Evolutionary conservation across 2,329 filamentous ascomycete genomes (phyloP), one percentile per base, ranked within the genome.

Genomic region (Paracoccidioides lutzii): DNA sequence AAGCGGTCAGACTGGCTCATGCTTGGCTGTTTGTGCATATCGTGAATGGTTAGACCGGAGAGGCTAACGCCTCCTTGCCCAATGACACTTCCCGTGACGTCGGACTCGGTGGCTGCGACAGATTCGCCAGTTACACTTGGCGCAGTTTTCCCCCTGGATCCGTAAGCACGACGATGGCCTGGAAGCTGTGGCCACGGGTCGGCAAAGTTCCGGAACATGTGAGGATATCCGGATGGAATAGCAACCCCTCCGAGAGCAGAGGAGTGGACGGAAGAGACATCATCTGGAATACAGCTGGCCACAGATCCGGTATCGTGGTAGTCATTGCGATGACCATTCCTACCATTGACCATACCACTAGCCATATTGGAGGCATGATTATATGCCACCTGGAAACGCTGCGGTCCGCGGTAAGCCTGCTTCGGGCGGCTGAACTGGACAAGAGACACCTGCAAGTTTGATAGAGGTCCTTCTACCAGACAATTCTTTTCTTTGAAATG

Each of bases 401-500:
- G 90, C 53, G 90, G 90, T 22, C 84, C 85, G 58, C 93, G 88
- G 70, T 95, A 96, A 38, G 85, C 87, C 62, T 91, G 87, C 77
- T 95, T 95, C 28, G 93, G 93, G 6, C 89, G 84, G 69, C 87
- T 90, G 73, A 98, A 98, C 67, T 98, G 93, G 60, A 97, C 81
- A 50, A 98, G 79, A 10, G 90, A 96, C 32, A 90, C 87, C 71
- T 97, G 93, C n/a, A 98, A 78, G 68, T 98, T 98, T 59, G 87
- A 93, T 60, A 98, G 77, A 22, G 93, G 91, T 0, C 93, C 93
- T 69, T 98, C 93, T 5, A 98, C 93, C 10, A 98, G 81, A 69
- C 91, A 97, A 65, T 95, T 94, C 64, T 84, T 84, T 69, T 97
- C 90, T 76, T 97, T 97, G 80, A 96, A 98, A 71, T 98, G 93